Conservation (phyloP, 2,329 filamentous ascomycete species). For the Fusarium vanettenii region DNA sequence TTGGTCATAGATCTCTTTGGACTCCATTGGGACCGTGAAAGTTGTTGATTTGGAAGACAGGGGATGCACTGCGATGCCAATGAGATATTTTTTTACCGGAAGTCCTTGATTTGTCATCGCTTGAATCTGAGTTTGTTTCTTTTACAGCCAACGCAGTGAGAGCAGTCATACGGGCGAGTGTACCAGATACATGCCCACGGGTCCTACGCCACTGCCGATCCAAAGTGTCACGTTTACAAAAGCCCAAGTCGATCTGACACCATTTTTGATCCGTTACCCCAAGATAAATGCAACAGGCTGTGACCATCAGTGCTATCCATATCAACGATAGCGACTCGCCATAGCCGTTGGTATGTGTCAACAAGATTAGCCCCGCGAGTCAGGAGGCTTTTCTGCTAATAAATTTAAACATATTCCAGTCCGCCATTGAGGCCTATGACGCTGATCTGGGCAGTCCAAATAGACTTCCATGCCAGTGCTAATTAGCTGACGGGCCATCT, state of each 20-base stretch:
- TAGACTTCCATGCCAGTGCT: background rate
- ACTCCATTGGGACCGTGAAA: background rate
- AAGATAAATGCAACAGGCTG: background rate
- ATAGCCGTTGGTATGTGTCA: too few species aligned
- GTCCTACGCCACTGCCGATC: background rate
- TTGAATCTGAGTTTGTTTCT: background rate
- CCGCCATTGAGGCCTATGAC: background rate
- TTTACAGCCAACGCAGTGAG: background rate
- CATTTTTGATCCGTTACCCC: background rate
- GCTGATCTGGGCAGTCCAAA: background rate
- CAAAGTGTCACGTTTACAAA: background rate
- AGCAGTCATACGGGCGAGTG: background rate
- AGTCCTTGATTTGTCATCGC: background rate
- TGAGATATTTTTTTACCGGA: background rate
- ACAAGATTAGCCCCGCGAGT: too few species aligned
- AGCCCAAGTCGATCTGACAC: background rate
- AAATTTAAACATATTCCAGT: background rate
- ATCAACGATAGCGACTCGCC: background rate
- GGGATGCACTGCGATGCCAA: background rate
- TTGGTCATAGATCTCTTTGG: slow-evolving; percentile 7
- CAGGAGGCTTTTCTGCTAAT: background rate
- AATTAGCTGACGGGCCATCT: background rate
- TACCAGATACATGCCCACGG: background rate
- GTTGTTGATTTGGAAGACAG: background rate
- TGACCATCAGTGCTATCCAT: background rate